Evolutionary conservation across 306 rosid genomes (phyloP).

Genomic region (Ceratonia siliqua): DNA sequence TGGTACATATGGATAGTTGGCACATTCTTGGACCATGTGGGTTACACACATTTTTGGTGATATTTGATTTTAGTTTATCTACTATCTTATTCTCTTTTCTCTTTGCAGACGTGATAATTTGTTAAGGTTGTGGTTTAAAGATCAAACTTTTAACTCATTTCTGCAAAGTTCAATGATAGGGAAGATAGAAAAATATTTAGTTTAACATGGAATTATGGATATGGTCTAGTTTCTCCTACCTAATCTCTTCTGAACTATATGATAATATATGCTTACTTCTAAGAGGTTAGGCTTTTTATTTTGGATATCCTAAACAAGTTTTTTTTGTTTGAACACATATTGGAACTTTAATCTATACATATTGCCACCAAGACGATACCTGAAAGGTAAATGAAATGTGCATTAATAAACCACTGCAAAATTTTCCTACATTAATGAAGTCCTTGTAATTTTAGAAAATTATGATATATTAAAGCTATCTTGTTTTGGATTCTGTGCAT

Average conservation of each 20-base stretch:
- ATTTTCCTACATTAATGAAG: background rate
- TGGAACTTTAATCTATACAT: background rate
- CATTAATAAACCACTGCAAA: conserved; percentile 10
- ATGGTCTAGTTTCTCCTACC: background rate
- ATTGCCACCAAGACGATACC: background rate
- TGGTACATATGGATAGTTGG: background rate
- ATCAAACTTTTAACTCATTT: background rate
- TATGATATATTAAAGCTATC: background rate
- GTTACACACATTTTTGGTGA: background rate
- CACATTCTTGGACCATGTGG: background rate
- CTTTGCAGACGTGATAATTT: background rate
- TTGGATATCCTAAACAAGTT: background rate
- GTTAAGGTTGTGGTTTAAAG: background rate
- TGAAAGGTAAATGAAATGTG: background rate
- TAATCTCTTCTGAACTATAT: background rate
- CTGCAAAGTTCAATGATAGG: background rate
- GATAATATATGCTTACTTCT: background rate
- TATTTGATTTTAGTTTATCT: background rate
- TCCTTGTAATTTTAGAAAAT: background rate
- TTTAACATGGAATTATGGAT: background rate
- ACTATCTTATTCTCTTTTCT: background rate
- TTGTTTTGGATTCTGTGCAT: background rate
- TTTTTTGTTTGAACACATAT: background rate
- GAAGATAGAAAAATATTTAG: background rate
- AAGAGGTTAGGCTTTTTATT: background rate